Conservation (phyloP, 192 early-diverging fungal species). For the Spizellomyces sp. region DNA sequence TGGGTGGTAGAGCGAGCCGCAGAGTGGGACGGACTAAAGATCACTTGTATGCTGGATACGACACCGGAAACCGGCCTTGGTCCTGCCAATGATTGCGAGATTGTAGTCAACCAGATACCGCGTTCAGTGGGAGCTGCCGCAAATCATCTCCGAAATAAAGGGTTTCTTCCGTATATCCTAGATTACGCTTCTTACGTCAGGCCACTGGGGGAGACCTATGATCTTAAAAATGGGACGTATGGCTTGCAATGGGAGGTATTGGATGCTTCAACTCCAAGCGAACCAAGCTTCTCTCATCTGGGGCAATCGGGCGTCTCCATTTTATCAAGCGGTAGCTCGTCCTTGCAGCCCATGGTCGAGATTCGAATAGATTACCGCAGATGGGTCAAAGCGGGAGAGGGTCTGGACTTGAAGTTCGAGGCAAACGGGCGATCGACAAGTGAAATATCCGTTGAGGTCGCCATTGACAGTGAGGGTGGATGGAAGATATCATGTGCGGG, state of each 20-base stretch:
- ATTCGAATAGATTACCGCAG: conserved; percentile 17
- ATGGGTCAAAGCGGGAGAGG: conserved; percentile 17
- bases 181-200: conserved; percentile 5
- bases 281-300: background rate
- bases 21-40: conserved; percentile 17
- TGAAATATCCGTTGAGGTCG: background rate
- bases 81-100: background rate
- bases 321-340: background rate
- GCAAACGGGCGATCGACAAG: background rate
- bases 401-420: background rate
- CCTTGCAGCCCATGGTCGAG: conserved; percentile 10
- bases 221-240: background rate
- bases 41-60: conserved; percentile 19
- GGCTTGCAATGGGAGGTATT: conserved; percentile 8
- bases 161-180: conserved; percentile 16
- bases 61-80: background rate
- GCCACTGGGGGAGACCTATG: conserved; percentile 1
- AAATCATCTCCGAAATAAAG: background rate
- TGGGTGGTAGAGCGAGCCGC: conserved; percentile 20
- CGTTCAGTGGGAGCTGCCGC: conserved; percentile 7
- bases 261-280: background rate
- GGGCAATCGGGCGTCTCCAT: conserved; percentile 6
- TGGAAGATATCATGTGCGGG: background rate
- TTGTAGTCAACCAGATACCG: conserved; percentile 9
- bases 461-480: conserved; percentile 3